phyloP scores from a whole-genome alignment of 192 early-diverging fungal genomes.

The Funneliformis mosseae region DNA sequence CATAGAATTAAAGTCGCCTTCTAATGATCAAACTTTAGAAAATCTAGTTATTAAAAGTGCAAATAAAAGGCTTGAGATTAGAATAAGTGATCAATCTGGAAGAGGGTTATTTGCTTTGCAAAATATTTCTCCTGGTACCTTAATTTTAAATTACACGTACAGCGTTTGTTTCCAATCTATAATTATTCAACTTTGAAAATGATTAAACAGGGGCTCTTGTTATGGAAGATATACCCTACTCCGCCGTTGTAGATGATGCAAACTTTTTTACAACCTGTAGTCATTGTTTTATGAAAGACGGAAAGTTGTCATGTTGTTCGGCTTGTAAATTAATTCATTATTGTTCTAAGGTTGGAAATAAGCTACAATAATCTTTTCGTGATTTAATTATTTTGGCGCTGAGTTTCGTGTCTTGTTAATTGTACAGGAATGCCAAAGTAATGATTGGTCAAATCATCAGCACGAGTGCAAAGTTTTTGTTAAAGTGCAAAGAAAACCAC shows the following conservation, averaged over 20 bases:
- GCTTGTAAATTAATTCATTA: constrained; percentile 22
- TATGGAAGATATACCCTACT: constrained; percentile 26
- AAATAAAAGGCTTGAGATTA: background rate
- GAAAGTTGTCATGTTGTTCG: constrained; percentile 18
- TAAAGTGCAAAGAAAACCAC: constrained; percentile 32
- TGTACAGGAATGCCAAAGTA: constrained; percentile 31
- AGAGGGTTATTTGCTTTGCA: constrained; percentile 4
- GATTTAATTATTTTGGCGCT: background rate
- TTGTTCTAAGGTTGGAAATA: constrained; percentile 25
- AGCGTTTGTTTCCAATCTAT: background rate
- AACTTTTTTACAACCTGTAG: constrained; percentile 30
- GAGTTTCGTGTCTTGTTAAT: background rate
- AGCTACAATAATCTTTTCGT: background rate
- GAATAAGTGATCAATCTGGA: background rate
- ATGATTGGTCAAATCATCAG: constrained; percentile 44
- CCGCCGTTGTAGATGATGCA: constrained; percentile 28
- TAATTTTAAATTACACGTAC: background rate
- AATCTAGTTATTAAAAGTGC: background rate
- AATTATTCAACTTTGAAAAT: background rate
- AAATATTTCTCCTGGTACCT: background rate
- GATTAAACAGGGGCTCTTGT: constrained; percentile 15
- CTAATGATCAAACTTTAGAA: background rate
- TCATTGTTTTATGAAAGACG: constrained; percentile 12
- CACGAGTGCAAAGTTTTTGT: constrained; percentile 41
- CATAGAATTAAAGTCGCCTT: background rate